Base-by-base conservation (phyloP, 352 stramenopile genomes). In the Phytopythium sindhum region DNA sequence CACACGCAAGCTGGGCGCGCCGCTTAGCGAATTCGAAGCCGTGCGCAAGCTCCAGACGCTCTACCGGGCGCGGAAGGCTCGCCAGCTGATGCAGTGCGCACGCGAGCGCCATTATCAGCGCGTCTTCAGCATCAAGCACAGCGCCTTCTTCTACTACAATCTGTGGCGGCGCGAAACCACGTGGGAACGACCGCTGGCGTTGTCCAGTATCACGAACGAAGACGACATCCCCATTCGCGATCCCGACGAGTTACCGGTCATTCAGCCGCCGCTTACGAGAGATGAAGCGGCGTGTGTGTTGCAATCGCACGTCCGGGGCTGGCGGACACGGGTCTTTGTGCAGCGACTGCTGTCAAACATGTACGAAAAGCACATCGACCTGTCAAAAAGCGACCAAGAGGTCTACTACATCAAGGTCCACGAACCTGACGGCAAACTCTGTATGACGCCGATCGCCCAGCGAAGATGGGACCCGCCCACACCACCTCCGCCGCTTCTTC, bases 101-200 rank as follows among this genome's bases (percentile, higher is more conserved):
- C 67, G 82, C 26, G 79, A 90, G 57, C 75, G 81, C 57, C 79
- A 80, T 42, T 89, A 90, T 57, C 79, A 93, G 63, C 72, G 81
- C 17, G 73, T 93, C 12, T 93, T 90, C 66, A 90, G 79, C 39
- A 90, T 91, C 61, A 69, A 70, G 4, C 84, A 93, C 77, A 70
- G 86, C 53, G 64, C 71, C 12, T 93, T 93, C 57, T 93, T 93
- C 64, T 90, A 81, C 66, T 91, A 88, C 74, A 90, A 93, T 52
- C 57, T 82, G 17, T 91, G 82, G 82, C 73, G 72, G 8, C 65
- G 67, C 23, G 63, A 47, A 7, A 78, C 77, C 23, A 78, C 80
- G 5, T 93, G 84, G 84, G 26, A 71, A 11, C 78, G 70, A 10
- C 84, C 84, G 14, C 19, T 0, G 11, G 67, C 80, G 15, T 55